Evolutionary conservation across 1,284 basidiomycete species (phyloP).

Genomic region (Trichosporon sp.): DNA sequence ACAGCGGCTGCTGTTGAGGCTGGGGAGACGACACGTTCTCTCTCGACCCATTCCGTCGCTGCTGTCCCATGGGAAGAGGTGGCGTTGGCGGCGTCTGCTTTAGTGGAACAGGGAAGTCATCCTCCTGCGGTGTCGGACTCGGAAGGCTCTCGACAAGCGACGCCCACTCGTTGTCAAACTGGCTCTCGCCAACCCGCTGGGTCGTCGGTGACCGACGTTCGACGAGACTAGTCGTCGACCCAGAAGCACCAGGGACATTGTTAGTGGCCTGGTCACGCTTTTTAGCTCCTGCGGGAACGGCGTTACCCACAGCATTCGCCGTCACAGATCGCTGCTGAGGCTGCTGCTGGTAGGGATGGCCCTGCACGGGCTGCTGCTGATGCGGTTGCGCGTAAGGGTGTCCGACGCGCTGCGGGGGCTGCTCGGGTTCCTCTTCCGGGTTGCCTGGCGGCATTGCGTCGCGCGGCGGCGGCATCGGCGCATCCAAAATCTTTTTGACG

Average conservation of each 20-base stretch:
- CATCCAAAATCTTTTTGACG: not conserved
- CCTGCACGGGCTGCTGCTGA: not conserved
- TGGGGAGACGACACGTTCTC: not conserved
- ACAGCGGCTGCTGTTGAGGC: not conserved
- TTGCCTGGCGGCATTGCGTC: not conserved
- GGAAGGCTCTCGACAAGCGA: not conserved
- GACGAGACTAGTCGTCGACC: not conserved
- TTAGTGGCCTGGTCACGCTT: constrained; percentile 6
- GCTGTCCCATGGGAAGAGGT: not conserved
- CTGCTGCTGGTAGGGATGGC: not conserved
- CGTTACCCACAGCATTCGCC: not conserved
- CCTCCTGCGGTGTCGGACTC: not conserved
- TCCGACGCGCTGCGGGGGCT: not conserved
- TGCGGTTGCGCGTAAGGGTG: not conserved
- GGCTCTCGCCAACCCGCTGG: not conserved
- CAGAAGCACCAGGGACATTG: not conserved
- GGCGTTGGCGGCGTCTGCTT: not conserved
- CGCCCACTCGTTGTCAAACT: not conserved
- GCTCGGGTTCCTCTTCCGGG: not conserved
- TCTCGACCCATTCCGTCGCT: not conserved
- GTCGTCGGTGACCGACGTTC: not conserved
- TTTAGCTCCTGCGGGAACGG: constrained; percentile 1
- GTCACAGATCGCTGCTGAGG: constrained; percentile 1
- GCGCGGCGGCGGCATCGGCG: not conserved
- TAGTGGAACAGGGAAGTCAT: not conserved